These are phyloP conservation scores for Teunomyces atbi DNA, from an alignment of 805 yeast species.

Conservation along the genomic window DNA sequence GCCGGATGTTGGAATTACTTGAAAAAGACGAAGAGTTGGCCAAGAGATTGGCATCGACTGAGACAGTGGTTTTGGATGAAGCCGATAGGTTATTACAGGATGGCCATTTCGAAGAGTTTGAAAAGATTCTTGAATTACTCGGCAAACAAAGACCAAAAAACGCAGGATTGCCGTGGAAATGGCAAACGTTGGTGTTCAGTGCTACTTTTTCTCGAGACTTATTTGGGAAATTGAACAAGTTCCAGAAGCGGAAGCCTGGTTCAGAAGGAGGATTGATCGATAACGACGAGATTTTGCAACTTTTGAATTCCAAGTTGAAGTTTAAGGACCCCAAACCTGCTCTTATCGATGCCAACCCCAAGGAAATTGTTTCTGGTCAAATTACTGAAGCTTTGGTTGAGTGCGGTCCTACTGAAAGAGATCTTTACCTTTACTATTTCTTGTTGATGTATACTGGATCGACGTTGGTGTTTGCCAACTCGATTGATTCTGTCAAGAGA, in stretches of 20 bases:
- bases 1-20: slow-evolving; percentile 79
- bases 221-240: slow-evolving; percentile 65
- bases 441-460: slow-evolving; percentile 82
- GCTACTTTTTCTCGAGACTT: slow-evolving; percentile 88
- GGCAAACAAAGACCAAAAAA: slow-evolving; percentile 46
- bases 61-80: slow-evolving; percentile 76
- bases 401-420: slow-evolving; percentile 88
- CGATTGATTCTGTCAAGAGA: slow-evolving; percentile 93
- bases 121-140: slow-evolving; percentile 69
- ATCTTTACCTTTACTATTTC: slow-evolving; percentile 85
- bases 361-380: slow-evolving; percentile 68
- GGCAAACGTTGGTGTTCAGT: slow-evolving; percentile 91
- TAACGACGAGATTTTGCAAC: slow-evolving; percentile 59
- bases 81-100: slow-evolving; percentile 94
- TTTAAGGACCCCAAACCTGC: slow-evolving; percentile 67
- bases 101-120: slow-evolving; percentile 94
- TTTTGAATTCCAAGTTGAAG: slow-evolving; percentile 66
- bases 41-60: slow-evolving; percentile 43
- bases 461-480: slow-evolving; percentile 87
- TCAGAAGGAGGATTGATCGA: slow-evolving; percentile 35
- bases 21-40: slow-evolving; percentile 56
- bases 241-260: slow-evolving; percentile 19
- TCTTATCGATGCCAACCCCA: slow-evolving; percentile 84
- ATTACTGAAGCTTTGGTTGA: slow-evolving; percentile 86
- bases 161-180: slow-evolving; percentile 37